Base-by-base conservation (phyloP, 345 rosid genomes). In the Sapria himalayana region DNA sequence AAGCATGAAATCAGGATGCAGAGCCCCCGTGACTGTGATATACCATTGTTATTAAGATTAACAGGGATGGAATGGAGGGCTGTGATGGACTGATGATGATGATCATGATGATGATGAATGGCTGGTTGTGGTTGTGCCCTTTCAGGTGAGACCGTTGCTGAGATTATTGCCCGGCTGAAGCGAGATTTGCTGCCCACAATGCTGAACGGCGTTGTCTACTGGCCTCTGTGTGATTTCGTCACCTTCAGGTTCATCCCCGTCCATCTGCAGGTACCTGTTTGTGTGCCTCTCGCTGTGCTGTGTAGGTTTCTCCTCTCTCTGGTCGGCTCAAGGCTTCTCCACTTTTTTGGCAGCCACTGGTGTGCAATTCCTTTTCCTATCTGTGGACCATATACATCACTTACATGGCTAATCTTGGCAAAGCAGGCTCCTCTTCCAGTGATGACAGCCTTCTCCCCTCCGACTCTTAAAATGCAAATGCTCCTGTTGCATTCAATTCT, bases 191-290 rank as follows among this genome's bases (percentile, higher is more conserved):
- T 78, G 19, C 89, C 94, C 0, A 77, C 92, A 9, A 3, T 81
- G 71, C 33, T 66, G 13, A 73, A 58, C 21, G 92, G 89, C 18
- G 50, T 74, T 35, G 69, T 78, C 80, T 86, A 81, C 62, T 81
- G 97, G 94, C 89, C 94, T 13, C 0, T 70, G 3, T 81, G 94
- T 45, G 97, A 86, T 67, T 86, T 86, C 33, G 69, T 89, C 56
- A 82, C 85, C 8, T 82, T 72, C 60, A 74, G 48, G 45, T 81
- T 76, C 66, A 52, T 69, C 39, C 94, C 93, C 2, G 80, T 86
- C 44, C 91, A 69, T 56, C 60, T 86, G 54, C 97, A 78, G 94
- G 97, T 76, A 70, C 29, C 39, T 18, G 39, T 19, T 11, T 17
- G 16, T 14, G 15, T 27, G 20, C 12, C 4, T 35, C 15, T 37